Base-by-base conservation (phyloP, 2,329 filamentous ascomycete genomes). In the Hymenoscyphus repandus region DNA sequence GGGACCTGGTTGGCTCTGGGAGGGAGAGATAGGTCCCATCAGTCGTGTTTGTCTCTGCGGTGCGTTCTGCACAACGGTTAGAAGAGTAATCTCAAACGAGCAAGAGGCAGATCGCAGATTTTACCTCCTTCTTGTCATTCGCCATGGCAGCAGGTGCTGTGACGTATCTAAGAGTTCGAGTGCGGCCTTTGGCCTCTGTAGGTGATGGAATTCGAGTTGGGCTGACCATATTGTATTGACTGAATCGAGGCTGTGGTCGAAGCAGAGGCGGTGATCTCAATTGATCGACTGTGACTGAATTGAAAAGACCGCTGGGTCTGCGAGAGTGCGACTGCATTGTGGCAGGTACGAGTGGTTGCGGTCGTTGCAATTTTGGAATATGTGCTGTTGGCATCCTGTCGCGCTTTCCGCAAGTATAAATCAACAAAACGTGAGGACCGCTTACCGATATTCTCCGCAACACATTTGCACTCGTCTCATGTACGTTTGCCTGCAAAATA, bases 101-200 rank as follows among this genome's bases (percentile, higher is more conserved):
- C 17, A 15, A 34, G 11, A 38, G 32, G 17, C 2, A 20, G 10
- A 30, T 27, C 15, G 47, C 33, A n/a, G 3, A 7, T 33, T 20
- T 31, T 54, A 56, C 58, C 49, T 61, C 57, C 39, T 58, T 56
- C 22, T 53, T 53, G 13, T 51, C 45, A 11, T 43, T 42, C 15
- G 37, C 31, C 17, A 53, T 42, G 5, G 55, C 40, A 27, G 40
- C 42, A 17, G 59, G 58, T 17, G 53, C 46, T 18, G 40, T 52
- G 4, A 58, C 48, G 49, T 57, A 52, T 3, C 57, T 53, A 13
- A 49, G 22, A 45, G 47, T 34, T 20, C 42, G 37, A 51, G 13
- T 40, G 47, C n/a, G 55, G 42, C 41, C 33, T 17, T 40, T 45
- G 7, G 7, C 27, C 9, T 44, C 42, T 12, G 54, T 55, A 10